phyloP scores from a whole-genome alignment of 345 rosid species.

The Mercurialis annua region DNA sequence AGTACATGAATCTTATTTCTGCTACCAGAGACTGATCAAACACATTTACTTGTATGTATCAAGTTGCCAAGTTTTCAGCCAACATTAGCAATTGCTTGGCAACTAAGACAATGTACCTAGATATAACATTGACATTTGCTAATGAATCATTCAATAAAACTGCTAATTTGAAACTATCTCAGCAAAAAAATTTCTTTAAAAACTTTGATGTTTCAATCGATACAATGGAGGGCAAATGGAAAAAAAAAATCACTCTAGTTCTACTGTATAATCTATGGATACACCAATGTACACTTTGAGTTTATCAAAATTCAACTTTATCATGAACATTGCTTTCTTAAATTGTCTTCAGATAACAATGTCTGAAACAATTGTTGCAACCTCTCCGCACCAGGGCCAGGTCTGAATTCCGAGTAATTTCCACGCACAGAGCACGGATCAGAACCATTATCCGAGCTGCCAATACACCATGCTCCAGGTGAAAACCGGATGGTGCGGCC shows the following conservation, averaged over 20 bases:
- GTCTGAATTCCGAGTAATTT: conserved; percentile 53
- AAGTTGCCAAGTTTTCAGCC: background rate
- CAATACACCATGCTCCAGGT: conserved; percentile 81
- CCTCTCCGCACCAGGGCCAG: conserved; percentile 76
- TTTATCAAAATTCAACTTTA: conserved; percentile 16
- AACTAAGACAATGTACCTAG: too few species aligned
- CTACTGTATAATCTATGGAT: conserved; percentile 27
- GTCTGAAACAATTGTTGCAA: conserved; percentile 51
- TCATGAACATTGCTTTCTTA: conserved; percentile 57
- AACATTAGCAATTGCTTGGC: background rate
- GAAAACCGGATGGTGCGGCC: conserved; percentile 58
- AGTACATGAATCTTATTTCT: conserved; percentile 37
- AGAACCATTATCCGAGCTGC: conserved; percentile 47
- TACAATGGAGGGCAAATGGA: background rate
- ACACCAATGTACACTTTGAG: conserved; percentile 36
- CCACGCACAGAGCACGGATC: conserved; percentile 70
- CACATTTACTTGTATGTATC: background rate
- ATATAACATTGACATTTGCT: too few species aligned
- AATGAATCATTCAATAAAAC: background rate
- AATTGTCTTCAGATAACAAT: conserved; percentile 55
- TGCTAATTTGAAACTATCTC: background rate
- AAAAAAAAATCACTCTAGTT: conserved; percentile 20
- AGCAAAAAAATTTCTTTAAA: background rate
- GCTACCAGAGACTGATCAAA: conserved; percentile 19
- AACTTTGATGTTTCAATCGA: conserved; percentile 20